Percentiles rank a stretch among this genome's conserved stretches.
These are phyloP conservation scores for Sporothrix euskadiensis DNA, from an alignment of 2,329 filamentous ascomycete species.

Conservation along the genomic window DNA sequence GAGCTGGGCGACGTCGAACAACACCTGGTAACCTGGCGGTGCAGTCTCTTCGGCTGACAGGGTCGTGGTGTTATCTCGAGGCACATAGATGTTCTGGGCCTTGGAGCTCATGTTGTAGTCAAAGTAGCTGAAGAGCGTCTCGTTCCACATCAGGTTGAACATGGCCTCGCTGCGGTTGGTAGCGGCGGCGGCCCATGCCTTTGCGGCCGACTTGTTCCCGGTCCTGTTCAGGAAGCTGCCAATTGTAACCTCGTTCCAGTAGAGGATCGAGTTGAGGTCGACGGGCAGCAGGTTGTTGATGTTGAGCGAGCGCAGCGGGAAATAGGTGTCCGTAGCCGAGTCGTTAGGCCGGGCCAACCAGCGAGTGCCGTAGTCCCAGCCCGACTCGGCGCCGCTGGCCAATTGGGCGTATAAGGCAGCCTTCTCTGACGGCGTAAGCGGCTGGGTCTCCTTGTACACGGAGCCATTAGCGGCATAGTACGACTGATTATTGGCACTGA, in stretches of 20 bases:
- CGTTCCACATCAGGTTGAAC: constrained; percentile 64
- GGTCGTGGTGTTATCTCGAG: constrained; percentile 50
- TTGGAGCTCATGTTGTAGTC: constrained; percentile 66
- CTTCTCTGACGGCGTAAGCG: constrained; percentile 55
- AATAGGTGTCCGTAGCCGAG: constrained; percentile 61
- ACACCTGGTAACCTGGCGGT: constrained; percentile 56
- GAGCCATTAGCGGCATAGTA: constrained; percentile 61
- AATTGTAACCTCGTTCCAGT: constrained; percentile 64
- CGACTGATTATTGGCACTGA: constrained; percentile 64
- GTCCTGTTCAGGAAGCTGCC: constrained; percentile 53
- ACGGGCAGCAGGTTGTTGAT: constrained; percentile 60
- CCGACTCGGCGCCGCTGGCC: constrained; percentile 65
- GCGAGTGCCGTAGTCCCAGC: constrained; percentile 63
- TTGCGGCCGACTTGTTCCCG: constrained; percentile 52
- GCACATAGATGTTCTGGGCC: constrained; percentile 57
- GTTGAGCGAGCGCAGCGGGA: constrained; percentile 65
- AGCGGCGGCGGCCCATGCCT: constrained; percentile 52
- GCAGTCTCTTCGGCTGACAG: constrained; percentile 47
- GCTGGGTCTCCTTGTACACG: constrained; percentile 54
- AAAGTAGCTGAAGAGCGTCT: constrained; percentile 63
- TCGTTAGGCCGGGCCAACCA: constrained; percentile 60
- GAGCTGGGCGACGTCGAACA: constrained; percentile 61
- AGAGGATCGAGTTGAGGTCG: constrained; percentile 68
- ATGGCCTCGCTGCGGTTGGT: constrained; percentile 60
- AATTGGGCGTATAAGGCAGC: constrained; percentile 61